Conservation (phyloP, 768 basidiomycete species). For the Lyophyllum shimeji region DNA sequence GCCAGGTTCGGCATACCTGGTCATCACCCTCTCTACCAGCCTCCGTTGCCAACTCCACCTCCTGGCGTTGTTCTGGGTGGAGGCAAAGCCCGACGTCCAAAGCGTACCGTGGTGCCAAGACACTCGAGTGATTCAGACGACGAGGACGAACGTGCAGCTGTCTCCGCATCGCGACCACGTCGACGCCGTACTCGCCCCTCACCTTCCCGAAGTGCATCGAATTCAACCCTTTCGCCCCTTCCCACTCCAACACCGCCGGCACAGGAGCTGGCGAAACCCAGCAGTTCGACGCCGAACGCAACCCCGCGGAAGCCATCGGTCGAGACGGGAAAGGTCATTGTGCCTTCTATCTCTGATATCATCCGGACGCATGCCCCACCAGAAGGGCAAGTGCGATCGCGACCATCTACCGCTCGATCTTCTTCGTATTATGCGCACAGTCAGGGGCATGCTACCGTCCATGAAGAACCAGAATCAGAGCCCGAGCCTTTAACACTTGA, state of each 20-base stretch:
- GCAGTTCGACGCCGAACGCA: slow-evolving; percentile 5
- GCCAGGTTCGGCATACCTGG: slow-evolving; percentile 56
- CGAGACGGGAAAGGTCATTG: slow-evolving; percentile 46
- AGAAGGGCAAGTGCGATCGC: slow-evolving; percentile 48
- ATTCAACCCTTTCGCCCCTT: slow-evolving; percentile 16
- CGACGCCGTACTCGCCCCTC: slow-evolving; percentile 33
- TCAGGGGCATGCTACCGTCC: slow-evolving; percentile 44
- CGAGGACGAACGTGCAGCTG: slow-evolving; percentile 31
- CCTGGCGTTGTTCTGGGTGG: slow-evolving; percentile 73
- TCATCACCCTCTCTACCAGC: slow-evolving; percentile 78
- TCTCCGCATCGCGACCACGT: slow-evolving; percentile 29
- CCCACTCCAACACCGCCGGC: slow-evolving; percentile 14
- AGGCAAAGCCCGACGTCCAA: slow-evolving; percentile 36
- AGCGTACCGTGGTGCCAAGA: slow-evolving; percentile 24
- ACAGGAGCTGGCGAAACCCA: slow-evolving; percentile 6
- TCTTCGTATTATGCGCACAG: slow-evolving; percentile 50
- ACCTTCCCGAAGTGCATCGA: slow-evolving; percentile 27
- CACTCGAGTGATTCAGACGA: slow-evolving; percentile 53
- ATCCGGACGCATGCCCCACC: slow-evolving; percentile 78
- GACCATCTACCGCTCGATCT: slow-evolving; percentile 42
- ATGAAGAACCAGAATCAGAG: slow-evolving; percentile 58
- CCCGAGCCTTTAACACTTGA: slow-evolving; percentile 45
- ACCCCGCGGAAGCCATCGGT: slow-evolving; percentile 12
- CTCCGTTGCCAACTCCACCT: slow-evolving; percentile 81
- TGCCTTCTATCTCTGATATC: slow-evolving; percentile 87